These are phyloP conservation scores for Collybia sordida DNA, from an alignment of 768 basidiomycete species.

Conservation along the genomic window DNA sequence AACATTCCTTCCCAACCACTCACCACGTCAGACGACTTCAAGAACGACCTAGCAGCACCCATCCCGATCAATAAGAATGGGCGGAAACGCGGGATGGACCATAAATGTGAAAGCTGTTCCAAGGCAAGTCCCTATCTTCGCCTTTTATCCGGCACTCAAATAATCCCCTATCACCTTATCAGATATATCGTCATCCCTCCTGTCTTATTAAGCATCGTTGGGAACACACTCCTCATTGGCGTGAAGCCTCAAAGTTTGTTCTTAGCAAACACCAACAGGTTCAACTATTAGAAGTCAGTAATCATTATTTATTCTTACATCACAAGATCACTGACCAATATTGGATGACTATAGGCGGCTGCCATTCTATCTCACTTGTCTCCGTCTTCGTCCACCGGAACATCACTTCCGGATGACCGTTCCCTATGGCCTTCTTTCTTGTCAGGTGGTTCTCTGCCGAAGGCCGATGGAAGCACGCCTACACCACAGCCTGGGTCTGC, in stretches of 20 bases:
- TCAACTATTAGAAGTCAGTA: constrained; percentile 84
- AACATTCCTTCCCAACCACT: constrained; percentile 14
- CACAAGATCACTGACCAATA: not conserved
- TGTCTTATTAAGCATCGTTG: constrained; percentile 97
- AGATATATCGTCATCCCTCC: constrained; percentile 90
- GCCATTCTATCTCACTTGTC: constrained; percentile 91
- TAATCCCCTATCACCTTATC: constrained; percentile 8
- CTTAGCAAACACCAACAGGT: constrained; percentile 98
- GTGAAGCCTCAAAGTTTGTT: constrained; percentile 85
- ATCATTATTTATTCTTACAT: not conserved
- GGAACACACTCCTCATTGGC: constrained; percentile 98
- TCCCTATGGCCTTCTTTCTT: constrained; percentile 89
- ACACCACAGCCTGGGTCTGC: constrained; percentile 4
- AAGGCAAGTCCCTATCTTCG: constrained; percentile 58
- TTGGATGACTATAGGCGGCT: constrained; percentile 60
- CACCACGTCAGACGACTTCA: constrained; percentile 11
- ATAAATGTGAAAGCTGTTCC: constrained; percentile 91
- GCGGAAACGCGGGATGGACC: constrained; percentile 83
- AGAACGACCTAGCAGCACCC: constrained; percentile 22
- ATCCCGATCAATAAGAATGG: constrained; percentile 39
- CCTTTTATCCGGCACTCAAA: constrained; percentile 5
- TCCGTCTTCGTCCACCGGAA: constrained; percentile 56
- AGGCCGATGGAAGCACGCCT: constrained; percentile 29
- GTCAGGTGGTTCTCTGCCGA: constrained; percentile 67
- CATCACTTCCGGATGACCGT: constrained; percentile 89